These are phyloP conservation scores for Chytriomyces sp. DNA, from an alignment of 192 early-diverging fungal species.

Conservation along the genomic window DNA sequence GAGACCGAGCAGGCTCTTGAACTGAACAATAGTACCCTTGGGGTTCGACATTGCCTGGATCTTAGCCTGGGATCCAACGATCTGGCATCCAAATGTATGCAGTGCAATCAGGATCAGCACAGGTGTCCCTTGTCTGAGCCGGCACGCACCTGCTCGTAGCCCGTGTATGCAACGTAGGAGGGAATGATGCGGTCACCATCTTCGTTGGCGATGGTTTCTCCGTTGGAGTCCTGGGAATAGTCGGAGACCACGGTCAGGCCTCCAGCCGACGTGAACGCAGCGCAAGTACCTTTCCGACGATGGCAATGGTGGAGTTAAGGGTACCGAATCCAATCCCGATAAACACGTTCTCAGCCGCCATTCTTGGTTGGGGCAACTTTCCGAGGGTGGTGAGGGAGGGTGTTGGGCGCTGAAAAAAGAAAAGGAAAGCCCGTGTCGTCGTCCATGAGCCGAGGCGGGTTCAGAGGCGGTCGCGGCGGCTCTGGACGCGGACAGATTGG, in stretches of 20 bases:
- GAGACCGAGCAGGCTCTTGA: conserved; percentile 83
- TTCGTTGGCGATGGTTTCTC: conserved; percentile 95
- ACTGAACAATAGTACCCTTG: conserved; percentile 86
- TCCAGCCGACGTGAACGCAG: conserved; percentile 28
- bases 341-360: conserved; percentile 31
- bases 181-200: conserved; percentile 97
- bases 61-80: conserved; percentile 73
- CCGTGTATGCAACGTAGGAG: conserved; percentile 88
- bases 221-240: conserved; percentile 56
- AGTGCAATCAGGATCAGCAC: too few species aligned
- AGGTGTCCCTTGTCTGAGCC: too few species aligned
- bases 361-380: conserved; percentile 23
- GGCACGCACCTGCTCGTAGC: conserved; percentile 86
- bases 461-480: conserved; percentile 14
- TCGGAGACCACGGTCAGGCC: neutral
- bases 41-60: conserved; percentile 86
- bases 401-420: conserved; percentile 4
- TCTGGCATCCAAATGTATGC: too few species aligned
- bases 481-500: neutral
- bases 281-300: conserved; percentile 75
- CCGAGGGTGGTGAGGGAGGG: neutral
- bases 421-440: neutral
- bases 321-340: conserved; percentile 84
- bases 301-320: conserved; percentile 80
- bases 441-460: conserved; percentile 17